Percentiles rank a stretch among this genome's conserved stretches.
Conservation (phyloP, 176 grass and related monocot species). For the Echinochloa phyllopogon region DNA sequence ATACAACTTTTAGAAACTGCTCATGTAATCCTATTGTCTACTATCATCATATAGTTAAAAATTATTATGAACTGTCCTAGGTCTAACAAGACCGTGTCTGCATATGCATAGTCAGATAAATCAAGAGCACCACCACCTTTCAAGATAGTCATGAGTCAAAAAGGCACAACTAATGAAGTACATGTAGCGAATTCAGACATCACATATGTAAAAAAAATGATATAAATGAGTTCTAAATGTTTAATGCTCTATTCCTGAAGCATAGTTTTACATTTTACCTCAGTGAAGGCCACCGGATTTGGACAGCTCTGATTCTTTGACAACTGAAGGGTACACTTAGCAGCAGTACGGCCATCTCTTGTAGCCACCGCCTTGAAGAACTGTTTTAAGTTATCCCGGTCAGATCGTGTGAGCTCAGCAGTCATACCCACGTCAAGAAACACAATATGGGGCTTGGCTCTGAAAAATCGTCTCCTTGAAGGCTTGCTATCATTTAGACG, state of each 20-base stretch:
- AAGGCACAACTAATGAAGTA: conserved; percentile 26
- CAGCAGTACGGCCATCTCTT: conserved; percentile 87
- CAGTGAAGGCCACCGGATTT: conserved; percentile 78
- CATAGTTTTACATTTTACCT: conserved; percentile 62
- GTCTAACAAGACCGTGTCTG: conserved; percentile 19
- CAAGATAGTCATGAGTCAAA: not conserved
- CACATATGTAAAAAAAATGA: not conserved
- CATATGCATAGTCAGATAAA: conserved; percentile 22
- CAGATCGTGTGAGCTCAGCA: conserved; percentile 80
- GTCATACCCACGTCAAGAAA: conserved; percentile 98
- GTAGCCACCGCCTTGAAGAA: conserved; percentile 93
- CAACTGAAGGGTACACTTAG: conserved; percentile 79
- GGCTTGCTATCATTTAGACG: conserved; percentile 63
- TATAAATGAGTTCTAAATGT: conserved; percentile 24
- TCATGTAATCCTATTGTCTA: not conserved
- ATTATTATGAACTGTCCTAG: conserved; percentile 1
- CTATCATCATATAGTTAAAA: conserved; percentile 3
- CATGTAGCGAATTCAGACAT: conserved; percentile 22
- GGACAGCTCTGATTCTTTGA: conserved; percentile 86
- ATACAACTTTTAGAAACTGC: conserved; percentile 14
- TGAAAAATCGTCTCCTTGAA: conserved; percentile 68
- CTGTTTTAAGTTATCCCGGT: conserved; percentile 79
- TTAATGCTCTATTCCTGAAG: not conserved
- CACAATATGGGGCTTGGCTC: conserved; percentile 83
- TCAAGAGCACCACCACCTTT: not conserved